These are phyloP conservation scores for Mollisiaceae sp. DNA, from an alignment of 2,329 filamentous ascomycete species.

Conservation along the genomic window DNA sequence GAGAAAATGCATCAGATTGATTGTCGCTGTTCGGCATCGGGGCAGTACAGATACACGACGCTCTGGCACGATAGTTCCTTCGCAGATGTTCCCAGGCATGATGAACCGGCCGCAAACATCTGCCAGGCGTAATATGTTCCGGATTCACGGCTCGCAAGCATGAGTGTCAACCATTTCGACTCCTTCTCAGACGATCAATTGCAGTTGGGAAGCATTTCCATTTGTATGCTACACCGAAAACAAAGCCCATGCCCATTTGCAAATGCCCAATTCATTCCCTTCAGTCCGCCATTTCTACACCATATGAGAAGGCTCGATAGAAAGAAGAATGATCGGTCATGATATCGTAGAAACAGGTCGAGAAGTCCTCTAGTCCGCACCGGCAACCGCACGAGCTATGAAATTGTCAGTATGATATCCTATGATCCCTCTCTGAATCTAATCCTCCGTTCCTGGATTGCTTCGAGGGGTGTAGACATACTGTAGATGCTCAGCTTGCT, in stretches of 20 bases:
- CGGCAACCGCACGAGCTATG: constrained; percentile 65
- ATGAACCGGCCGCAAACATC: neutral
- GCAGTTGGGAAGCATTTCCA: constrained; percentile 33
- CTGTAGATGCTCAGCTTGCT: constrained; percentile 99
- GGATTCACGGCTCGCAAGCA: neutral
- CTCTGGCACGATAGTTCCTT: neutral
- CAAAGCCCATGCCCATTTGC: constrained; percentile 40
- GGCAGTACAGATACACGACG: no score
- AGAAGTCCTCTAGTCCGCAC: constrained; percentile 47
- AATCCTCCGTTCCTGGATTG: neutral
- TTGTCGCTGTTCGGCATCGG: neutral
- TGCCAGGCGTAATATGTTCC: neutral
- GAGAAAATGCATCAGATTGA: neutral
- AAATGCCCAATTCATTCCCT: constrained; percentile 42
- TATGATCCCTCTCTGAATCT: neutral
- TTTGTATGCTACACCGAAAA: constrained; percentile 45
- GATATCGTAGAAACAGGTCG: constrained; percentile 39
- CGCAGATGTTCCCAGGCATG: neutral
- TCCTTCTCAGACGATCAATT: constrained; percentile 4
- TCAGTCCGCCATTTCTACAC: constrained; percentile 35
- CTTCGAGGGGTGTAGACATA: constrained; percentile 50
- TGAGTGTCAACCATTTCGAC: neutral
- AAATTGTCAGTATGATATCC: constrained; percentile 41
- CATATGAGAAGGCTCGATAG: constrained; percentile 33
- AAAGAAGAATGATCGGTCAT: constrained; percentile 38